A percentile compares a stretch with the other conserved stretches of the same genome.
phyloP scores from a whole-genome alignment of 495 filamentous ascomycete genomes.

The Trichoderma reesei region DNA sequence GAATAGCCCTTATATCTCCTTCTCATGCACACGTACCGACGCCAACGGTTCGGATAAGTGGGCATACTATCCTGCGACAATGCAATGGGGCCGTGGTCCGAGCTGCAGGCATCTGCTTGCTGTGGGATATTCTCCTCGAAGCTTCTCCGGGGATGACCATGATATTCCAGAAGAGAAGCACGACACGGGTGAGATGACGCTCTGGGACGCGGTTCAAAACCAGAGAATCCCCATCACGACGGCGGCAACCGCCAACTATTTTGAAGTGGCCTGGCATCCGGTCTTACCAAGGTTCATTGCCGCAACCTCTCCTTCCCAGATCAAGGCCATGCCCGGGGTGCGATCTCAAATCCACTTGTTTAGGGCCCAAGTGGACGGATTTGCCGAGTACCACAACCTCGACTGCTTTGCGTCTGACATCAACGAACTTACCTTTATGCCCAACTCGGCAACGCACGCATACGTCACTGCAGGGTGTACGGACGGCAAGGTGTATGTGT shows the following conservation, averaged over 20 bases:
- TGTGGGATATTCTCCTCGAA: constrained; percentile 64
- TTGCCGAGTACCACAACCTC: constrained; percentile 31
- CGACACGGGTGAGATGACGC: constrained; percentile 56
- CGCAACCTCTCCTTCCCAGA: constrained; percentile 46
- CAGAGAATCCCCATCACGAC: constrained; percentile 35
- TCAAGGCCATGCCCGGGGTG: constrained; percentile 30
- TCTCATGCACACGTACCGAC: constrained; percentile 39
- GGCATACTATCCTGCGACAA: constrained; percentile 58
- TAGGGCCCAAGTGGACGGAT: constrained; percentile 24
- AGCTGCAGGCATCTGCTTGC: constrained; percentile 50
- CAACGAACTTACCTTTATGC: constrained; percentile 66
- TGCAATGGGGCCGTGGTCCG: constrained; percentile 57
- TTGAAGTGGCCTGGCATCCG: constrained; percentile 74
- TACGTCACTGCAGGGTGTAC: constrained; percentile 81
- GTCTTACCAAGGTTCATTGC: constrained; percentile 45
- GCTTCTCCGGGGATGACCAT: constrained; percentile 36
- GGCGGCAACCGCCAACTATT: constrained; percentile 58
- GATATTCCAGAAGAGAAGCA: constrained; percentile 44
- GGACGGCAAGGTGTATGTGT: constrained; percentile 71
- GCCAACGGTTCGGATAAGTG: constrained; percentile 38
- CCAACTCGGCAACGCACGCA: constrained; percentile 32
- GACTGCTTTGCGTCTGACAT: constrained; percentile 79
- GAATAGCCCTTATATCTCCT: constrained; percentile 23
- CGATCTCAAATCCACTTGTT: constrained; percentile 44
- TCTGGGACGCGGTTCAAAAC: constrained; percentile 54